Conservation (phyloP, 768 basidiomycete genomes). For the Lentinula lateritia region DNA sequence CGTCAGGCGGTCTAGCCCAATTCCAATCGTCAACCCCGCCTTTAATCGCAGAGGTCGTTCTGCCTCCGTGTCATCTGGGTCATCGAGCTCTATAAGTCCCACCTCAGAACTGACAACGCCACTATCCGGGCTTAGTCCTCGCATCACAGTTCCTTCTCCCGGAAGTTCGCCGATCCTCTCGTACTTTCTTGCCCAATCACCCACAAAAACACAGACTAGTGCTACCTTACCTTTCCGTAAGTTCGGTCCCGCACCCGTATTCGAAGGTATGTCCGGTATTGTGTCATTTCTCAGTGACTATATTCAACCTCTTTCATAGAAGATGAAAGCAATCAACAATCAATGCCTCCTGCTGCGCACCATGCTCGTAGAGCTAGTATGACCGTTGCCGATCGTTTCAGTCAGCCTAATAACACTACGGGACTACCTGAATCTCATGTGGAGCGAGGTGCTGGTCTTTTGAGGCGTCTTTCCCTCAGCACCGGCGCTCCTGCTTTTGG, state of each 20-base stretch:
- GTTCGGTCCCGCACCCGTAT: slow-evolving; percentile 48
- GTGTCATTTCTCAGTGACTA: not conserved
- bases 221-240: slow-evolving; percentile 61
- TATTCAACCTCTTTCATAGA: slow-evolving; percentile 19
- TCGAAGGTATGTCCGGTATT: slow-evolving; percentile 46
- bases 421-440: slow-evolving; percentile 41
- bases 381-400: slow-evolving; percentile 47
- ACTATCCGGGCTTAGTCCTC: slow-evolving; percentile 35
- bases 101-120: slow-evolving; percentile 46
- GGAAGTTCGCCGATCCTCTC: slow-evolving; percentile 67
- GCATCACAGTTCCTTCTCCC: slow-evolving; percentile 45
- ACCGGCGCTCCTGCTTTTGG: slow-evolving; percentile 32
- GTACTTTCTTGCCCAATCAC: slow-evolving; percentile 61
- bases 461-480: slow-evolving; percentile 73
- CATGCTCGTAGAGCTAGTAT: slow-evolving; percentile 63
- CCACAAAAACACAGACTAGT: slow-evolving; percentile 39
- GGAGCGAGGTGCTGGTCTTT: slow-evolving; percentile 65
- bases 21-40: slow-evolving; percentile 42
- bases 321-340: slow-evolving; percentile 25
- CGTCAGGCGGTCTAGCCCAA: slow-evolving; percentile 58
- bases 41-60: slow-evolving; percentile 49
- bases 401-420: slow-evolving; percentile 33
- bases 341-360: slow-evolving; percentile 33
- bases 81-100: slow-evolving; percentile 33
- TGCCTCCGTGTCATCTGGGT: slow-evolving; percentile 54